Evolutionary conservation across 179 eudicot species (phyloP), one percentile per base, ranked within the genome.

Genomic region (Drosera spatulata): DNA sequence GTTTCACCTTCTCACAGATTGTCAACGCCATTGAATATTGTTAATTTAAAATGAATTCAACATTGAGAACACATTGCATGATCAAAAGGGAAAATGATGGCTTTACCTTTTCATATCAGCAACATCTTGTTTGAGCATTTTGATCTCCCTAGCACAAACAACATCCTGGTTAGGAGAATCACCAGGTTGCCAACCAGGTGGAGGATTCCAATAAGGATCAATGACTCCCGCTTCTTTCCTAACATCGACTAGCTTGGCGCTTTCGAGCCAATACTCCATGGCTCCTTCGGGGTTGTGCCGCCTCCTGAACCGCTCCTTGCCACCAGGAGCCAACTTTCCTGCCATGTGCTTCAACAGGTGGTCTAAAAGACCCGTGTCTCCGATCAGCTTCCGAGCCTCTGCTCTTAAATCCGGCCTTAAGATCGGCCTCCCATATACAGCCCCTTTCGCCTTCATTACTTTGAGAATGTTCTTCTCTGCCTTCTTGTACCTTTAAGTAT

Each of bases 281-380:
- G 84, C 83, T 13, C 99, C 99, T 51, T 89, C 87, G 0, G 90
- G 79, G 71, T 89, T 93, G 79, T 93, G 96, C 47, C 95, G 67
- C 49, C 99, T 67, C 39, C 93, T 57, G 70, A 93, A 91, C 62
- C 99, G 71, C 49, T 84, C 87, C 58, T 60, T 58, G 6, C 95
- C 93, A 15, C 90, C 91, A 1, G 96, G 95, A 22, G 96, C 95
- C 44, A 82, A 61, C 73, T 80, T 82, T 51, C 89, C 96, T 0
- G 99, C 95, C 93, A 93, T 80, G 64, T 93, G 99, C 80, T 93
- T 91, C 40, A 91, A 84, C 7, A 93, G 80, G 62, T 93, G 99
- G 63, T 93, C 99, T 68, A 93, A 64, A 11, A 93, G 70, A 41
- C 99, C 99, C 0, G 99, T 93, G 67, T 93, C 99, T 3, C 99